phyloP scores from a whole-genome alignment of 495 filamentous ascomycete species.

The Daldinia decipiens region DNA sequence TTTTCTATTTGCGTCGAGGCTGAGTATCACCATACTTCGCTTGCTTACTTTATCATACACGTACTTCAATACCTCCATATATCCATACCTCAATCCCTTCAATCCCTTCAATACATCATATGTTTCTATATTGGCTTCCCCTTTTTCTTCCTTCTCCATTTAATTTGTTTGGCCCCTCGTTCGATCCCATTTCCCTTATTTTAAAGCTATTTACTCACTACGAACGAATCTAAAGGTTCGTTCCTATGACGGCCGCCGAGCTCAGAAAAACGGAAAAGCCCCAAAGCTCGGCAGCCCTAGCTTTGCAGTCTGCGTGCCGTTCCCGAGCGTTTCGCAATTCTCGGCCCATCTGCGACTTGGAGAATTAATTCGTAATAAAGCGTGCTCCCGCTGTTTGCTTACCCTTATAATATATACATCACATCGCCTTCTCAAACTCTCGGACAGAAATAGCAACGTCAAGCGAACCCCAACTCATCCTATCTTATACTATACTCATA shows the following conservation, averaged over 20 bases:
- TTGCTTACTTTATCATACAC: slow-evolving; percentile 33
- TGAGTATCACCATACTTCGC: slow-evolving; percentile 33
- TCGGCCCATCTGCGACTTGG: slow-evolving; percentile 17
- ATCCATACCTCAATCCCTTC: slow-evolving; percentile 3
- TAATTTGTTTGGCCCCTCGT: slow-evolving; percentile 25
- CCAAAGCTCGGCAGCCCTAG: slow-evolving; percentile 36
- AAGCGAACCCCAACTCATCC: slow-evolving; percentile 27
- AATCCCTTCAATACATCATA: not conserved
- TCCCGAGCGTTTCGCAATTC: slow-evolving; percentile 28
- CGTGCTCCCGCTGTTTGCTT: slow-evolving; percentile 34
- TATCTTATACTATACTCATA: slow-evolving; percentile 36
- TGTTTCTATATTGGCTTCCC: not conserved
- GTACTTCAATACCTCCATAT: slow-evolving; percentile 27
- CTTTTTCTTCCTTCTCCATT: slow-evolving; percentile 29
- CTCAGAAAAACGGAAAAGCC: slow-evolving; percentile 28
- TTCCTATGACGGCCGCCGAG: slow-evolving; percentile 39
- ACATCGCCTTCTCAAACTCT: not conserved
- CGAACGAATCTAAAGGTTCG: slow-evolving; percentile 16
- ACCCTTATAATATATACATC: slow-evolving; percentile 22
- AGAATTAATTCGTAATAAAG: slow-evolving; percentile 40
- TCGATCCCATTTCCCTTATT: slow-evolving; percentile 17
- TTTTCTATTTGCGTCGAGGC: slow-evolving; percentile 46
- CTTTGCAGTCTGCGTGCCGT: slow-evolving; percentile 23
- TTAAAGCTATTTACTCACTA: slow-evolving; percentile 9
- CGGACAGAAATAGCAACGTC: slow-evolving; percentile 33